Evolutionary conservation across 2,329 filamentous ascomycete species (phyloP), one percentile per base, ranked within the genome.

Genomic region (Botrytis galanthina): DNA sequence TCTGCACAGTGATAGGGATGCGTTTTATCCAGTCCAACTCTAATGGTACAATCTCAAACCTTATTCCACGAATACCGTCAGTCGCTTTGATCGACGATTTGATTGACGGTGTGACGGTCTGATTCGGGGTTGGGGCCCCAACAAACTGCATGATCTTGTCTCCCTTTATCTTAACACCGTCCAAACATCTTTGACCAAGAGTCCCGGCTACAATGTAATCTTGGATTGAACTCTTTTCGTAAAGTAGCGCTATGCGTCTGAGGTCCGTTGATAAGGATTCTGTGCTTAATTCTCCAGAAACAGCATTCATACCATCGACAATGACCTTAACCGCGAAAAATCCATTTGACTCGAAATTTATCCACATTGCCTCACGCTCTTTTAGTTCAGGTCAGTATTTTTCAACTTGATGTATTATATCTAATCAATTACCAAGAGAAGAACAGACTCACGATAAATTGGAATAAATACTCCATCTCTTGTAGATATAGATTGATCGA

Each of bases 1-100:
- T 91, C 85, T 90, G 92, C 78, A 91, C 90, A 77, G 91, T 90
- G 75, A 91, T 90, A 74, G 90, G 18, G 1, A 26, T 48, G 35
- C 44, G 12, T 12, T 26, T 22, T 9, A 26, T n/a, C 14, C 5
- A 39, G 29, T 22, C 12, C 10, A 32, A 29, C 59, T 32, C 73
- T 9, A 26, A 10, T 18, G 74, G 71, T 18, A 64, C 69, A 20
- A 72, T 72, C 35, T 68, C 67, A 35, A 75, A 54, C 20, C 71
- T 57, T 8, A 75, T 20, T 9, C 72, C 67, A 57, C 32, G 39
- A 54, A 73, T 22, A 48, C 46, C 46, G 8, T 26, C 46, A 48
- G 46, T 48, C 20, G 8, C 20, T 4, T 48, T 26, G 7, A 48
- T 48, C 9, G 46, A 48, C 0, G 20, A 48, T 48, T 26, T 26